Base-by-base conservation (phyloP, 2,329 filamentous ascomycete species). In the Stagonosporopsis rhizophila region DNA sequence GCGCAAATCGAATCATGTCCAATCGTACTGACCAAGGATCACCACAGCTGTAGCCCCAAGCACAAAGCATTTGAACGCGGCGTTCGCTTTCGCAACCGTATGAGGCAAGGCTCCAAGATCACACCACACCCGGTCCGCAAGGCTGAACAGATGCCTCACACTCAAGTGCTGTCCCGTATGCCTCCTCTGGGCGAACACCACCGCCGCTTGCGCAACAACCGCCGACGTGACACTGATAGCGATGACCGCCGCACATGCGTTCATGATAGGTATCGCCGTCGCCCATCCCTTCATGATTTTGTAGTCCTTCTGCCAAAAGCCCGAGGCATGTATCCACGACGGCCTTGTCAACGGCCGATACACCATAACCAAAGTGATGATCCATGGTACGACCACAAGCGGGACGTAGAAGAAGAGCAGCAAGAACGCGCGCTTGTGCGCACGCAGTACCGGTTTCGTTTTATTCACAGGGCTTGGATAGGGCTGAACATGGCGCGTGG, bases 381-480 rank as follows among this genome's bases (percentile, higher is more conserved):
- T 38, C 56, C 56, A 58, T 47, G 56, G 51, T 37, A 50, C 35
- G 3, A 58, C 14, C 19, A 60, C 38, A n/a, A 51, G 22, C 12
- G 44, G 41, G 25, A 55, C 38, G 22, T 58, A 55, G 28, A 55
- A 34, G 6, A 27, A 15, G 2, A 58, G 45, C n/a, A 54, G 85
- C 44, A 92, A 80, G 6, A 86, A 41, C 5, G 42, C 50, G n/a
- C 42, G 42, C 19, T 28, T 46, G 28, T 53, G 32, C 0, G 27
- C 22, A 19, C 42, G 42, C 42, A 53, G 35, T 8, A 28, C 1
- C n/a, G 41, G 34, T 27, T 17, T 39, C n/a, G 14, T 9, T 7
- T 34, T 46, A 8, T 28, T 8, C 1, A 15, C 20, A 5, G 23
- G 9, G 23, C 30, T 25, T 0, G 14, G 28, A 11, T 7, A 6